phyloP scores from a whole-genome alignment of 345 rosid genomes.

The Rhodamnia argentea region DNA sequence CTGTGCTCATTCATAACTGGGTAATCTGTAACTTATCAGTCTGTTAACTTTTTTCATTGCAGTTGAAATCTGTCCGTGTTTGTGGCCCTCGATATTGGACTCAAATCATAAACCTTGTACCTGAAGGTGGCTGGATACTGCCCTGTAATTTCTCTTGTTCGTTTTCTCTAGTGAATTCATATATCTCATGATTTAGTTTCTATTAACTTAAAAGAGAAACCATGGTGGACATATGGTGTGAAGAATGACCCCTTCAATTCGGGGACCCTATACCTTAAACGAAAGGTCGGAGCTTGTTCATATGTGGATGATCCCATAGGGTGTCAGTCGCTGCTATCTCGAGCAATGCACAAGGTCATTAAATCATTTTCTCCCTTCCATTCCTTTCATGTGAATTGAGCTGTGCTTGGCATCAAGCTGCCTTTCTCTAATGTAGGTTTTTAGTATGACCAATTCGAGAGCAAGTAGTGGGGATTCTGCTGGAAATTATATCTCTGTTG shows the following conservation, averaged over 20 bases:
- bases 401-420: background rate
- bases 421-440: conserved; percentile 39
- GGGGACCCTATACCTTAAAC: conserved; percentile 81
- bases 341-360: conserved; percentile 93
- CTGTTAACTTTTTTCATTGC: conserved; percentile 20
- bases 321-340: conserved; percentile 82
- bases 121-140: conserved; percentile 50
- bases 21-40: background rate
- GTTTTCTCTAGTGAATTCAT: background rate
- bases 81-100: conserved; percentile 99
- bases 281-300: conserved; percentile 96
- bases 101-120: conserved; percentile 73
- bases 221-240: conserved; percentile 78
- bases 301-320: conserved; percentile 95
- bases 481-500: conserved; percentile 48
- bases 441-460: conserved; percentile 52
- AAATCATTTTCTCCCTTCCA: background rate
- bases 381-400: background rate
- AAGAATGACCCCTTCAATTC: conserved; percentile 69
- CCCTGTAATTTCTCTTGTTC: background rate
- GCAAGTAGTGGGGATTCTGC: conserved; percentile 20
- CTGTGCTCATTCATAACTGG: background rate
- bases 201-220: conserved; percentile 47
- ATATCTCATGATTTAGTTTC: background rate
- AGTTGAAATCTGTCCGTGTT: conserved; percentile 68